phyloP scores from a whole-genome alignment of 495 filamentous ascomycete genomes.

The Haplographium delicatum region DNA sequence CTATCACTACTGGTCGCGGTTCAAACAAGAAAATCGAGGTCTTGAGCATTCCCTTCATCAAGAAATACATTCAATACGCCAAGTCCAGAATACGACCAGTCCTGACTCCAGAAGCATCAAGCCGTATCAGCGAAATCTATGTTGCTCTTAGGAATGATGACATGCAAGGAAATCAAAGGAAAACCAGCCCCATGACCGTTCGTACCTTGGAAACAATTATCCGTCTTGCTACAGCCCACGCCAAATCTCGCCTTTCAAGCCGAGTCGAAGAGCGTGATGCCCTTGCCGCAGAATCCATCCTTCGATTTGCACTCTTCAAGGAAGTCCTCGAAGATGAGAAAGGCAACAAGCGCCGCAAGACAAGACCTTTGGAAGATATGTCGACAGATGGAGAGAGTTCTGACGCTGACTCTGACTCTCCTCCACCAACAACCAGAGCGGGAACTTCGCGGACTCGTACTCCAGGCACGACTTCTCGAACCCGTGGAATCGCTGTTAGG shows the following conservation, averaged over 20 bases:
- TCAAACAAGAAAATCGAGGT: slow-evolving; percentile 75
- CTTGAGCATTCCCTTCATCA: slow-evolving; percentile 97
- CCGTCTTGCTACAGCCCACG: slow-evolving; percentile 92
- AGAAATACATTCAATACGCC: slow-evolving; percentile 99
- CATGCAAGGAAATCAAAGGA: slow-evolving; percentile 86
- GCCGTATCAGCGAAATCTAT: slow-evolving; percentile 90
- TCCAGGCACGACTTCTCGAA: slow-evolving; percentile 21
- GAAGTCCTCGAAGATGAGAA: slow-evolving; percentile 89
- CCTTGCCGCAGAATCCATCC: slow-evolving; percentile 78
- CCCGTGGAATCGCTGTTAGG: slow-evolving; percentile 8
- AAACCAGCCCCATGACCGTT: slow-evolving; percentile 91
- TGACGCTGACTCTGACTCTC: slow-evolving; percentile 26
- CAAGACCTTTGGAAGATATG: slow-evolving; percentile 34
- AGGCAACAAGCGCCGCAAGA: slow-evolving; percentile 63
- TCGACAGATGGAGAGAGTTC: slow-evolving; percentile 39
- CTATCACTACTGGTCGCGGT: slow-evolving; percentile 64
- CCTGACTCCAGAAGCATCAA: slow-evolving; percentile 85
- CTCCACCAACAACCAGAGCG: slow-evolving; percentile 23
- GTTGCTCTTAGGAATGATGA: slow-evolving; percentile 94
- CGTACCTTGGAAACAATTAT: slow-evolving; percentile 97
- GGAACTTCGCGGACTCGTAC: slow-evolving; percentile 18
- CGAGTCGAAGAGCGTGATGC: slow-evolving; percentile 92
- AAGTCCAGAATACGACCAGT: slow-evolving; percentile 88
- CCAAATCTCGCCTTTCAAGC: slow-evolving; percentile 86
- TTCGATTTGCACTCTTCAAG: slow-evolving; percentile 97